Evolutionary conservation across 2,329 filamentous ascomycete genomes (phyloP).

Genomic region (Verticillium nubilum): DNA sequence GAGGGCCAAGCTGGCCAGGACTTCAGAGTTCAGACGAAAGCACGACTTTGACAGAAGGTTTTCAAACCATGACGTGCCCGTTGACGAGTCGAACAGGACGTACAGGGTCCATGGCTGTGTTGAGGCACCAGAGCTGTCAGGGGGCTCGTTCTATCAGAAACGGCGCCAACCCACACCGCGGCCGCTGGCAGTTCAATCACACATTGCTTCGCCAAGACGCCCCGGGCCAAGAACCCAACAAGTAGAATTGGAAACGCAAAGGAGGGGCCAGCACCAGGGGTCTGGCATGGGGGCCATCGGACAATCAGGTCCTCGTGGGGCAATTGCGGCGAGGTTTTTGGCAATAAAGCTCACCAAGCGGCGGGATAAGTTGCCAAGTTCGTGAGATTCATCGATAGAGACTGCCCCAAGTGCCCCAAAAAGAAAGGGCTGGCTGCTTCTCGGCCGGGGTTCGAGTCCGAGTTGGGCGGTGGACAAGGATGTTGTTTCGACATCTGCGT

Average conservation of each 20-base stretch:
- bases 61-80: not conserved
- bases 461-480: not conserved
- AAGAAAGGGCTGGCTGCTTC: not conserved
- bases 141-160: not conserved
- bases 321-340: not conserved
- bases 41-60: not conserved
- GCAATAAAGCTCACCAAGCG: not conserved
- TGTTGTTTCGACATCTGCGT: not conserved
- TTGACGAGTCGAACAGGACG: not conserved
- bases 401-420: not conserved
- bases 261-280: not conserved
- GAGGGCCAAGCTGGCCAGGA: not conserved
- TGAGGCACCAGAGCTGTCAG: not conserved
- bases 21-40: not conserved
- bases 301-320: not conserved
- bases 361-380: not conserved
- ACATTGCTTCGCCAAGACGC: not conserved
- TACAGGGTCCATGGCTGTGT: not conserved
- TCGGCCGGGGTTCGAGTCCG: not conserved
- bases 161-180: not conserved
- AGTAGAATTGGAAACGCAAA: not conserved
- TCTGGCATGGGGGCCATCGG: not conserved
- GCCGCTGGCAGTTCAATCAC: not conserved
- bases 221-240: not conserved
- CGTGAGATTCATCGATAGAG: not conserved